Percentiles rank a stretch among this genome's conserved stretches.
phyloP scores from a whole-genome alignment of 805 yeast species.

The Metschnikowia santaceciliae region DNA sequence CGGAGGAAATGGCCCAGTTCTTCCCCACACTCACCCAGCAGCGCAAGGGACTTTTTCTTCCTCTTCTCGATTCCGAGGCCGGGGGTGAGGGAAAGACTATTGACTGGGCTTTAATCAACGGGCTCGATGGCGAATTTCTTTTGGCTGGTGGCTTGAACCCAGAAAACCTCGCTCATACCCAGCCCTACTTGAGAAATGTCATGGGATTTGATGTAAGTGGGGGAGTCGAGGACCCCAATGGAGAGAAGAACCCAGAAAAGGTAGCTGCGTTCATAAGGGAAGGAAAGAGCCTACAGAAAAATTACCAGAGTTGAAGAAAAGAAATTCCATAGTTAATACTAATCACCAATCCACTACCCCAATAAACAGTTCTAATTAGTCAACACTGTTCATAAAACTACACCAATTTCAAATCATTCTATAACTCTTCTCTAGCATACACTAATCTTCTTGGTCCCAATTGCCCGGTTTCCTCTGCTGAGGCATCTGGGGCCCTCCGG shows the following conservation, averaged over 20 bases:
- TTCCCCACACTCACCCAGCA: slow-evolving; percentile 8
- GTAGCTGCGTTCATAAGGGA: slow-evolving; percentile 53
- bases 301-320: too few species aligned
- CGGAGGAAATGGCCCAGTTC: slow-evolving; percentile 30
- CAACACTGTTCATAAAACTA: not conserved
- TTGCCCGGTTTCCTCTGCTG: slow-evolving; percentile 82
- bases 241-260: slow-evolving; percentile 66
- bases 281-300: slow-evolving; percentile 31
- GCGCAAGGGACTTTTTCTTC: slow-evolving; percentile 39
- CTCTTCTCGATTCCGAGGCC: slow-evolving; percentile 77
- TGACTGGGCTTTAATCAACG: slow-evolving; percentile 53
- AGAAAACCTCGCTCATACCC: slow-evolving; percentile 60
- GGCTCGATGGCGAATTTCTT: slow-evolving; percentile 41
- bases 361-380: too few species aligned
- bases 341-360: too few species aligned
- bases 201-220: slow-evolving; percentile 93
- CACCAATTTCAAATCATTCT: not conserved
- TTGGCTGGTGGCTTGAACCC: slow-evolving; percentile 91
- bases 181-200: slow-evolving; percentile 48
- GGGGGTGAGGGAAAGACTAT: slow-evolving; percentile 91
- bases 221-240: slow-evolving; percentile 78
- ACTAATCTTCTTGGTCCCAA: slow-evolving; percentile 90
- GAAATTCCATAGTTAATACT: not conserved
- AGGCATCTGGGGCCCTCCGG: slow-evolving; percentile 96
- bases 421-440: not conserved